Base-by-base conservation (phyloP, 176 grass and related monocot species). In the Avena eriantha region DNA sequence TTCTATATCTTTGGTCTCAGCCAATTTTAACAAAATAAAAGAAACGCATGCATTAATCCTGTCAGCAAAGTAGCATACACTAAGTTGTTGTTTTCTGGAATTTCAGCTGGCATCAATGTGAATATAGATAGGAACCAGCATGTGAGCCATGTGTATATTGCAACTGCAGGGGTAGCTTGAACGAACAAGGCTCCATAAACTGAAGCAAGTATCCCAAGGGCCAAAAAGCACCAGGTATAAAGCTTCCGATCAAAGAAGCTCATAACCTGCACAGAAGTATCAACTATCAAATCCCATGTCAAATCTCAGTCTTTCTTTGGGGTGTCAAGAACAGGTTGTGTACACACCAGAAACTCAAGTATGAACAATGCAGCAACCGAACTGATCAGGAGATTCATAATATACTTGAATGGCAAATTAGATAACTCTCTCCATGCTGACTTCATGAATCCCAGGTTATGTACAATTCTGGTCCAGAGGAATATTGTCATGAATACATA, bases 21-120 rank as follows among this genome's bases (percentile, higher is more conserved):
- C 41, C 29, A 36, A 73, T 59, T 78, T 43, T 24, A 29, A 84
- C 6, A 57, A 79, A 82, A 82, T 55, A 34, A 55, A 77, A 77
- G 41, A 34, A 69, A 79, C 68, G 53, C n/a, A 71, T 46, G 39
- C 23, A 86, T 74, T 16, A 75, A 72, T 72, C 19, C 5, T 65
- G 23, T 85, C 15, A 77, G 43, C 11, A 72, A 93, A 81, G 75
- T 83, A 91, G 47, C 83, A 85, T 93, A 98, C 96, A 98, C 93
- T 74, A 98, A 93, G 83, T 87, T 92, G 77, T 93, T 98, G 82
- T 98, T 95, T 87, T 98, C 93, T 76, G 96, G 96, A 82, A 98
- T 95, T 95, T 95, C 96, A 77, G 96, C 96, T 63, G 96, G 93
- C 96, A 98, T 95, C 92, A 95, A 89, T 87, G 96, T 98, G 89